Evolutionary conservation across 192 early-diverging fungal genomes (phyloP), one percentile per base, ranked within the genome.

Genomic region (Coemansia guatemalensis): DNA sequence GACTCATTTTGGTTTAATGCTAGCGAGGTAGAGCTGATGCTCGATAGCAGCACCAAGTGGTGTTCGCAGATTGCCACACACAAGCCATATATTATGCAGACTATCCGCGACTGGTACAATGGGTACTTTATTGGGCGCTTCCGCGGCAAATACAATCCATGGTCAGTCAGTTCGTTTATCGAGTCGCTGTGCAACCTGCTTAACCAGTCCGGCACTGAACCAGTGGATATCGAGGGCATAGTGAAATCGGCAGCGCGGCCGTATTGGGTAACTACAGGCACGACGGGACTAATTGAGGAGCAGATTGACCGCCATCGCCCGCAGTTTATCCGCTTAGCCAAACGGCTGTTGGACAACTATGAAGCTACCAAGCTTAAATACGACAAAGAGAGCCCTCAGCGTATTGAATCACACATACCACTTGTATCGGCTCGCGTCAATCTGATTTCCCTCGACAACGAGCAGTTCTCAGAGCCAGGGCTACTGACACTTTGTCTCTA

Each of bases 61-160:
- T 53, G 60, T 11, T 32, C 55, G 20, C 41, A 29, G 29, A 62
- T 73, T 22, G 50, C 49, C 25, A 33, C 51, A 24, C 64, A 73
- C 50, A 73, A 73, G 60, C 3, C 39, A 8, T 44, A 33, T 21
- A 73, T 73, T 20, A 32, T 73, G 24, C 22, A 58, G 8, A 62
- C 53, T 3, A 66, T 62, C 17, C 60, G 64, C 12, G 55, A 58
- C 1, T 73, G 70, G 70, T 73, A 67, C 60, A 65, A 73, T 25
- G 70, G 70, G 14, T 73, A 73, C 48, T 73, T 57, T 51, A 73
- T 73, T 14, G 64, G 64, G 2, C 70, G 70, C 20, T 73, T 73
- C 60, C 52, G 64, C 25, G 64, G 75, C 56, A 77, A 77, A 59
- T 77, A 77, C 61, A 78, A 78, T n/a, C 75, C 75, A 9, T 78